phyloP scores from a whole-genome alignment of 1,284 basidiomycete genomes.

The Microstroma glucosiphilum region DNA sequence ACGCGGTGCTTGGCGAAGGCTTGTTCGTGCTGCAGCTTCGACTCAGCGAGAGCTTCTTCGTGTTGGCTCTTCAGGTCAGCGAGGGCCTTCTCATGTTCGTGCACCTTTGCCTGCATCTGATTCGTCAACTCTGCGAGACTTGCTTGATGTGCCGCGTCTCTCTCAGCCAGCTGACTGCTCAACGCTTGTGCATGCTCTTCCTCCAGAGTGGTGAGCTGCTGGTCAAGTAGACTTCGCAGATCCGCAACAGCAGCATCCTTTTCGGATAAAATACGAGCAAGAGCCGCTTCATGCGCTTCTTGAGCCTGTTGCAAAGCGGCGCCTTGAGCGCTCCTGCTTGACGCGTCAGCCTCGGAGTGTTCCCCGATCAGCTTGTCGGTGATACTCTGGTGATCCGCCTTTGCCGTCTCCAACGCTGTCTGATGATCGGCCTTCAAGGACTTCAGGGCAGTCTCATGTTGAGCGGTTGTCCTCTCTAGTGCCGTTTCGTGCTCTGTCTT shows the following conservation, averaged over 20 bases:
- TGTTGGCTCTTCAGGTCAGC: background rate
- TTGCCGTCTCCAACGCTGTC: background rate
- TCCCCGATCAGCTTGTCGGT: conserved; percentile 17
- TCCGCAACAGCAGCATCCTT: conserved; percentile 12
- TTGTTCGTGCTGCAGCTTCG: conserved; percentile 7
- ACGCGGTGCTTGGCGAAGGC: conserved; percentile 3
- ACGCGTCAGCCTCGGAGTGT: conserved; percentile 16
- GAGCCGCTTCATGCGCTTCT: conserved; percentile 1
- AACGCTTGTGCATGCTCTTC: conserved; percentile 16
- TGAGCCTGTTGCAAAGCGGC: conserved; percentile 5
- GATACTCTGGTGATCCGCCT: conserved; percentile 9
- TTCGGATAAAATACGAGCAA: background rate
- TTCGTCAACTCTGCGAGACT: background rate
- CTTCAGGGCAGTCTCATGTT: background rate
- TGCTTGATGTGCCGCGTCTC: conserved; percentile 11
- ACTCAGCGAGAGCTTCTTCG: background rate
- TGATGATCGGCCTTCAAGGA: conserved; percentile 2
- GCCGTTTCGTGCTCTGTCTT: background rate
- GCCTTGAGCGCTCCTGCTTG: background rate
- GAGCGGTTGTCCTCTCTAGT: background rate
- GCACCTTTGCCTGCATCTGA: background rate
- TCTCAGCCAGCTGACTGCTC: conserved; percentile 19
- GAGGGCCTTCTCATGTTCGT: background rate
- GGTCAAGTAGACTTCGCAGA: conserved; percentile 17
- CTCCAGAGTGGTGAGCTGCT: conserved; percentile 17